Evolutionary conservation across 1,284 basidiomycete genomes (phyloP).

Genomic region (Laetiporus sulphureus): DNA sequence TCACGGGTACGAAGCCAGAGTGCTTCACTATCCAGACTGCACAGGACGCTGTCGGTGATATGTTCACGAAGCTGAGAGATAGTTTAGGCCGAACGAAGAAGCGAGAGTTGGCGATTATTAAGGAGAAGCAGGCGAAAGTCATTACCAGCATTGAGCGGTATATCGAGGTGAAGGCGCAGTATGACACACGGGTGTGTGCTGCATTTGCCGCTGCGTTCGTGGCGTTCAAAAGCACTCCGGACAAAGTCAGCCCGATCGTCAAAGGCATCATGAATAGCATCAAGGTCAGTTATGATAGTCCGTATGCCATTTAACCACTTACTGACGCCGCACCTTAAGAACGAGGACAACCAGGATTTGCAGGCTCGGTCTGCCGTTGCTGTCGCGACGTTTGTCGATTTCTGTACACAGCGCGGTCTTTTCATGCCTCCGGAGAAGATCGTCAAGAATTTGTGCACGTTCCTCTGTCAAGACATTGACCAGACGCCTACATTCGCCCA

Average conservation of each 20-base stretch:
- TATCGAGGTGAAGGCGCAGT: conserved; percentile 75
- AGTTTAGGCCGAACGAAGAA: conserved; percentile 72
- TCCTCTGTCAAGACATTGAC: conserved; percentile 89
- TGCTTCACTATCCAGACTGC: conserved; percentile 84
- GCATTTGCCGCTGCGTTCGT: conserved; percentile 90
- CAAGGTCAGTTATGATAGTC: conserved; percentile 53
- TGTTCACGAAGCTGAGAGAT: conserved; percentile 74
- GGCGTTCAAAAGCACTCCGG: conserved; percentile 75
- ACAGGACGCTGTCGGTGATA: conserved; percentile 60
- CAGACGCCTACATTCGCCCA: conserved; percentile 86
- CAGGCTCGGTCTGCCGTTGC: conserved; percentile 88
- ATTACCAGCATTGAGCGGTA: conserved; percentile 80
- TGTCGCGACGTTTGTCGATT: conserved; percentile 84
- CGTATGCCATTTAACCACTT: background rate
- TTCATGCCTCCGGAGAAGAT: conserved; percentile 82
- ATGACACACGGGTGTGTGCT: conserved; percentile 86
- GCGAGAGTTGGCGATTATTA: conserved; percentile 67
- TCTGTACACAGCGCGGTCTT: conserved; percentile 68
- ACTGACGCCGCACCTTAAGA: conserved; percentile 38
- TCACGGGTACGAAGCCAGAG: conserved; percentile 54
- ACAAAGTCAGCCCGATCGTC: conserved; percentile 95
- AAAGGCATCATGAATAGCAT: conserved; percentile 98
- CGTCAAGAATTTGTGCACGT: conserved; percentile 95
- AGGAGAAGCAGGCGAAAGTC: conserved; percentile 74
- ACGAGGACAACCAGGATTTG: conserved; percentile 85